A percentile compares a stretch with the other conserved stretches of the same genome.
phyloP scores from a whole-genome alignment of 2,329 filamentous ascomycete species.

The Monilinia fructigena region DNA sequence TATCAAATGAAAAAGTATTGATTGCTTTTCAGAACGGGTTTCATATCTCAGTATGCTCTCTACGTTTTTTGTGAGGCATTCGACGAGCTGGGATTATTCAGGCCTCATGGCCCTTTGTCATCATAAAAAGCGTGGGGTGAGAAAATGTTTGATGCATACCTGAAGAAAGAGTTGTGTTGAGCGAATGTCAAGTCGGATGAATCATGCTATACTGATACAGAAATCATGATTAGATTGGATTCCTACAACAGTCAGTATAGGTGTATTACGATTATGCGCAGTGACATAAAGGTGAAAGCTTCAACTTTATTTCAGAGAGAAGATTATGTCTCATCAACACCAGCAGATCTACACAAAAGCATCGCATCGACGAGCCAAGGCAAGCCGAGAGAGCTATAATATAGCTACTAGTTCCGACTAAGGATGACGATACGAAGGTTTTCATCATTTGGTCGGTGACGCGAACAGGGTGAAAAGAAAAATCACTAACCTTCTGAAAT shows the following conservation, averaged over 20 bases:
- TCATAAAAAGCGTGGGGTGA: constrained; percentile 61
- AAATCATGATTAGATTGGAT: not conserved
- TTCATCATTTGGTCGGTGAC: constrained; percentile 67
- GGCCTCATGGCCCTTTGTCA: constrained; percentile 97
- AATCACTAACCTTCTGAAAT: constrained; percentile 20
- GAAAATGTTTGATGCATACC: constrained; percentile 4
- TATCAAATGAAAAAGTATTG: not conserved
- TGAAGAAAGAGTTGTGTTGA: not conserved
- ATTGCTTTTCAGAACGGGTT: constrained; percentile 40
- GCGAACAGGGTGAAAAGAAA: constrained; percentile 9
- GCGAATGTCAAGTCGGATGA: not conserved
- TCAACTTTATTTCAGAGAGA: constrained; percentile 48
- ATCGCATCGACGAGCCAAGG: constrained; percentile 27
- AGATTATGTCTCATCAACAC: constrained; percentile 53
- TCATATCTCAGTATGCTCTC: constrained; percentile 85
- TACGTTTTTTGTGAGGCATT: constrained; percentile 75
- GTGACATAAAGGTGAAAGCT: not conserved
- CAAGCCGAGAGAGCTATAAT: constrained; percentile 38
- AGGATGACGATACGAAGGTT: constrained; percentile 91
- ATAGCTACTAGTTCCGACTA: constrained; percentile 67
- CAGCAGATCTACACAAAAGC: constrained; percentile 38
- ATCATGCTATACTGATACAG: not conserved
- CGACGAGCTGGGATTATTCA: constrained; percentile 99
- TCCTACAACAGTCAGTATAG: constrained; percentile 8
- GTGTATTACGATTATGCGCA: not conserved